phyloP scores from a whole-genome alignment of 805 yeast genomes.

The Pichia insulana region DNA sequence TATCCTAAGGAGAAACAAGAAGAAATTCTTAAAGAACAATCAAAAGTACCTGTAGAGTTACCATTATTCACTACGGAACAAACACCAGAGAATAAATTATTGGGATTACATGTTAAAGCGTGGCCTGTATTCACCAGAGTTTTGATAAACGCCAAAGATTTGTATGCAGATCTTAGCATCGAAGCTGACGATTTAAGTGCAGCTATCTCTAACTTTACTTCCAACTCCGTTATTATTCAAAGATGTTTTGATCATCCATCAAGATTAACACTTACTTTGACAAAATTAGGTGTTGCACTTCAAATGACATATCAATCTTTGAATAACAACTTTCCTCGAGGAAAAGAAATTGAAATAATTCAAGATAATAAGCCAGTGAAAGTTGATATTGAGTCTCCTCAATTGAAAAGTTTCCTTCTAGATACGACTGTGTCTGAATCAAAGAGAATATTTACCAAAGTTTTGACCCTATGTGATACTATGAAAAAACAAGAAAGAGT shows the following conservation, averaged over 20 bases:
- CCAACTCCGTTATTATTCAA: constrained; percentile 14
- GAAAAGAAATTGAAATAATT: constrained; percentile 8
- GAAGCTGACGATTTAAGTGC: constrained; percentile 17
- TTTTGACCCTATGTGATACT: constrained; percentile 12
- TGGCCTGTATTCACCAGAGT: constrained; percentile 23
- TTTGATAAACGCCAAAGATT: constrained; percentile 20
- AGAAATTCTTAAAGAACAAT: constrained; percentile 9
- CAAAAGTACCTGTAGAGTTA: constrained; percentile 15
- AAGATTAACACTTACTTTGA: constrained; percentile 12
- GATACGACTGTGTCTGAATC: constrained; percentile 12
- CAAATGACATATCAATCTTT: constrained; percentile 13
- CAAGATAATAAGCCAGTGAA: constrained; percentile 9
- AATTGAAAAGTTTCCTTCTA: constrained; percentile 13
- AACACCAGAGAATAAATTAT: constrained; percentile 17
- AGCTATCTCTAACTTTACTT: constrained; percentile 15
- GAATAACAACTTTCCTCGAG: constrained; percentile 8
- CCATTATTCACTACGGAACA: constrained; percentile 17
- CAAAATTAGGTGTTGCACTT: constrained; percentile 16
- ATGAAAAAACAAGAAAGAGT: constrained; percentile 10
- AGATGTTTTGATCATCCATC: constrained; percentile 17
- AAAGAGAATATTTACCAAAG: constrained; percentile 12
- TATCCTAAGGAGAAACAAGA: constrained; percentile 7
- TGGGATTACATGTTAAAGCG: constrained; percentile 18
- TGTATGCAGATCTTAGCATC: constrained; percentile 20
- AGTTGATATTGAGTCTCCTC: constrained; percentile 10